Conservation (phyloP, 495 filamentous ascomycete genomes). For the Extremus antarcticus region DNA sequence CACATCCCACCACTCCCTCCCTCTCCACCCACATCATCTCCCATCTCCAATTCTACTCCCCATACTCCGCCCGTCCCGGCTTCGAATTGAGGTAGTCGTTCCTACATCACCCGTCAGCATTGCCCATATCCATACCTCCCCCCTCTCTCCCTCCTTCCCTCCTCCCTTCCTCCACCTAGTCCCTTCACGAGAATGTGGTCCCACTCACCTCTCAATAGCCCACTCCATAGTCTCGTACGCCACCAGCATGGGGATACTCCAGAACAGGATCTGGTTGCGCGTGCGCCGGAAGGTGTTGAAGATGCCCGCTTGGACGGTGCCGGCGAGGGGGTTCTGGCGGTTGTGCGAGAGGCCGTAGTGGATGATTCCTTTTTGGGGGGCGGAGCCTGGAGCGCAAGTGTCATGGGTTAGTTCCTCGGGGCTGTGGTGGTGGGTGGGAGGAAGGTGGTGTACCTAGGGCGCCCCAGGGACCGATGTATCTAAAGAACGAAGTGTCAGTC, state of each 20-base stretch:
- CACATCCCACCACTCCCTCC: background rate
- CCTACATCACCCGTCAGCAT: constrained; percentile 37
- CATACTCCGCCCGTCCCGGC: constrained; percentile 54
- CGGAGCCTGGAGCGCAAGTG: constrained; percentile 23
- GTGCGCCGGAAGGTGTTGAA: constrained; percentile 55
- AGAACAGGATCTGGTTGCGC: constrained; percentile 64
- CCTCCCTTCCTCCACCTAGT: background rate
- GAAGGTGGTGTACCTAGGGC: constrained; percentile 55
- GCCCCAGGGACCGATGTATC: constrained; percentile 80
- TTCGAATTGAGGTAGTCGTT: constrained; percentile 93
- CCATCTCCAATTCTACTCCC: too few species aligned
- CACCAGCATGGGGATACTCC: constrained; percentile 61
- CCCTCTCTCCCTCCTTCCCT: background rate
- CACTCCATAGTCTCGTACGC: constrained; percentile 75
- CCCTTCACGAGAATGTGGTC: background rate
- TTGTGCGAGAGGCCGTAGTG: constrained; percentile 40
- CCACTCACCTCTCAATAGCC: constrained; percentile 68
- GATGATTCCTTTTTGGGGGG: constrained; percentile 45
- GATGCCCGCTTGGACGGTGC: constrained; percentile 40
- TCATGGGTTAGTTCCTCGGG: background rate
- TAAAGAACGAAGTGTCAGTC: constrained; percentile 26
- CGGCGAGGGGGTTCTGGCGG: constrained; percentile 47
- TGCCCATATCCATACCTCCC: background rate
- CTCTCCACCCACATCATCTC: too few species aligned
- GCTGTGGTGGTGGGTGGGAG: background rate